Base-by-base conservation (phyloP, 805 yeast genomes). In the Kodamaea jinghongensis region DNA sequence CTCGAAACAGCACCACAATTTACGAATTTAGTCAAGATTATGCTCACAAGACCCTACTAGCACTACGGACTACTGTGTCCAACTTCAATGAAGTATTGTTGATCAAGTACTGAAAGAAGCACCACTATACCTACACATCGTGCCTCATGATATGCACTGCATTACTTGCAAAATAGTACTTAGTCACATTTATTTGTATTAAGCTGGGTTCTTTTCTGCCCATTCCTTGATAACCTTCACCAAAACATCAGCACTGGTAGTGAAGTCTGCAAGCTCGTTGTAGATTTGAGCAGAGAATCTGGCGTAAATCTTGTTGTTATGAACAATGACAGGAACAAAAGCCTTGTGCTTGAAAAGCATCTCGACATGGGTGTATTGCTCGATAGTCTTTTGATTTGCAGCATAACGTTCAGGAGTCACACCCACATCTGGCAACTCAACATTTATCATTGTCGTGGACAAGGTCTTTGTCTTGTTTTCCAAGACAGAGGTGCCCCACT, bases 251-350 rank as follows among this genome's bases (percentile, higher is more conserved):
- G 73, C 65, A 3, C 78, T 82, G 34, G 60, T 55, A 22, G 63
- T 61, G 54, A 68, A 81, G 49, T 83, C 89, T 4, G 61, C 61
- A 11, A 74, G 47, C 33, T 79, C 83, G 45, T 78, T 74, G 55
- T 79, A 83, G 6, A 79, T 58, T 50, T 79, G 84, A 17, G 80
- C 80, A 39, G 82, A 73, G 46, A 79, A 75, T 45, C 91, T 69
- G 12, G 34, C 33, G 26, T 41, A 46, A n/a, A 46, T 13, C 28
- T 50, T 48, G 5, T 48, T 54, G 36, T 70, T 61, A 51, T 76
- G 79, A 31, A 57, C 46, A 2, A 50, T 54, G 23, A 71, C 46
- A 4, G 79, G 85, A 22, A 78, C 64, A 50, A 60, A 76, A 0
- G 82, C 73, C n/a, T 70, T 67, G 38, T 43, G 17, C 8, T 44